Evolutionary conservation across 805 yeast species (phyloP), one percentile per base, ranked within the genome.

Genomic region (Cyberlindnera nakhonratchasimensis): DNA sequence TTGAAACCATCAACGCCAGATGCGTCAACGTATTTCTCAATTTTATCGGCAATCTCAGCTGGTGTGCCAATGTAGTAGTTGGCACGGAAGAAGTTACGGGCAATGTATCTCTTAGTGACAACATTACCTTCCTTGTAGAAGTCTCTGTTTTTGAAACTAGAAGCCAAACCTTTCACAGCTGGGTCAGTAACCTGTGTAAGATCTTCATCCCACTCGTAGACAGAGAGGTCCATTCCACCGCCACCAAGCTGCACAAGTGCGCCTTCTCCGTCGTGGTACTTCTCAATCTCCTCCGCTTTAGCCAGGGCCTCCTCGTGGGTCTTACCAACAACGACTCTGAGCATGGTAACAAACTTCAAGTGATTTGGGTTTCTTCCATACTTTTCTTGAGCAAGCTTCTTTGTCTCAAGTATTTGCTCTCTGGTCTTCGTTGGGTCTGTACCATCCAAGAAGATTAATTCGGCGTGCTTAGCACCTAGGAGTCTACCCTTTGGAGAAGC

Each of bases 391-490:
- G 74, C 74, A 4, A 64, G 42, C 17, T 53, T 46, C 39, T 61
- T 67, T 32, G 67, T 58, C 14, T 57, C 63, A 16, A 51, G 53
- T 20, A 67, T 62, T 33, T 66, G 58, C 13, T 49, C 52, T 10
- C 51, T 61, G 21, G 63, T 53, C n/a, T 39, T 51, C 26, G 56
- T 62, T 7, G 71, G 69, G 11, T 67, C 55, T 28, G 57, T 55
- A 16, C 62, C 62, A 10, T 61, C 53, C 18, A 70, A 52, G 47
- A 70, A 71, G 22, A 70, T 65, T 8, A 61, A 62, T 49, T 71
- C 75, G 4, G 69, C 75, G 49, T 67, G 65, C 45, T 64, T 64
- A 13, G 75, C 73, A n/a, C 72, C 75, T 46, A 67, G 61, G 13
- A 62, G 65, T 37, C 59, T 58, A 21, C 75, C 75, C 24, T 61